Conservation (phyloP, 768 basidiomycete species). For the Mycena chlorophos region DNA sequence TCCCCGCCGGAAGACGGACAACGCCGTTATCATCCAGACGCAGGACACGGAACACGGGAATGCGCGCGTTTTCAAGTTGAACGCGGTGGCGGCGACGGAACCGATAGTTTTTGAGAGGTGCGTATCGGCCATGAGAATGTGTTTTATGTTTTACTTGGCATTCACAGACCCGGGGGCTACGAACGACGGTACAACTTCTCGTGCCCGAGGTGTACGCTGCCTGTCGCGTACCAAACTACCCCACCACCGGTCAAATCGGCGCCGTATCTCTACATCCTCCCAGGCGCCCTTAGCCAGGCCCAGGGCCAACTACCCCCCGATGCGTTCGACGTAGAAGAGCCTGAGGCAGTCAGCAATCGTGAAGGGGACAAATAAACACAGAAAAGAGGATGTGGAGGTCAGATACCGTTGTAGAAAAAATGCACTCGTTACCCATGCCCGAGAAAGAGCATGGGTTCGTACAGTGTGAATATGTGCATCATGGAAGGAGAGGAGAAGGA, state of each 20-base stretch:
- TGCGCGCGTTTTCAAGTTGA: conserved; percentile 83
- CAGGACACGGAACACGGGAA: conserved; percentile 59
- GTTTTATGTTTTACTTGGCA: conserved; percentile 3
- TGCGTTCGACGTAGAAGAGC: conserved; percentile 66
- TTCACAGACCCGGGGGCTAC: conserved; percentile 63
- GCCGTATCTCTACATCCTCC: conserved; percentile 76
- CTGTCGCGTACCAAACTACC: conserved; percentile 74
- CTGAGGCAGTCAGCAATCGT: conserved; percentile 19
- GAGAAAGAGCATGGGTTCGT: conserved; percentile 53
- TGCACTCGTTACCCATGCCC: conserved; percentile 54
- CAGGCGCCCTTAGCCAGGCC: conserved; percentile 81
- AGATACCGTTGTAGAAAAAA: conserved; percentile 86
- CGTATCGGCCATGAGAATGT: conserved; percentile 24
- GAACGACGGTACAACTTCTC: conserved; percentile 75
- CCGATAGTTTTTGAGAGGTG: conserved; percentile 81
- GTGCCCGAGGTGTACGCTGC: conserved; percentile 67
- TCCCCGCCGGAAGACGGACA: conserved; percentile 75
- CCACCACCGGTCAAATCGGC: conserved; percentile 77
- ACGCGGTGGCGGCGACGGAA: conserved; percentile 60
- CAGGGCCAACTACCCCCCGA: conserved; percentile 86
- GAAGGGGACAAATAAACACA: conserved; percentile 5
- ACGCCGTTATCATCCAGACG: conserved; percentile 75
- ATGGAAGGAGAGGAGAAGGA: conserved; percentile 25
- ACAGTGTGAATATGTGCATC: conserved; percentile 80
- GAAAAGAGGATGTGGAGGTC: conserved; percentile 40